Conservation (phyloP, 352 stramenopile species). For the Globisporangium camurandrum region DNA sequence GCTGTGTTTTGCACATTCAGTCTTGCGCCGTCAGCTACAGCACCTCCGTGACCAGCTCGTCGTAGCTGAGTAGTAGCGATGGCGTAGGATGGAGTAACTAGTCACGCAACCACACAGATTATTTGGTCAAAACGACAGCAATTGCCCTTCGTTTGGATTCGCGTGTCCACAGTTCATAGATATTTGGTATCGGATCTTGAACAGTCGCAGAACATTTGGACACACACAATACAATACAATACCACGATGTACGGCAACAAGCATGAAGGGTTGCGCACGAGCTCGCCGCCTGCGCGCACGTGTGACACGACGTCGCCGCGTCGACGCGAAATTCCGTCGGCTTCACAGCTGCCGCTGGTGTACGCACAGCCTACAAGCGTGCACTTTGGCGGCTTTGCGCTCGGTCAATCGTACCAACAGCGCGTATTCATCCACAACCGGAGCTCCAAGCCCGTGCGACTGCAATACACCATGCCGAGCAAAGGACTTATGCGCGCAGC, state of each 20-base stretch:
- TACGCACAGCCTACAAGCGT: conserved; percentile 54
- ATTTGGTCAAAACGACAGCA: too few relatives aligned
- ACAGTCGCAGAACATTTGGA: neutral
- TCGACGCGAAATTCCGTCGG: conserved; percentile 15
- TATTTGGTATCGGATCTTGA: too few relatives aligned
- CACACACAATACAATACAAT: too few relatives aligned
- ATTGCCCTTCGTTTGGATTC: too few relatives aligned
- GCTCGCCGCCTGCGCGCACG: conserved; percentile 4
- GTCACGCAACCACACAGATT: too few relatives aligned
- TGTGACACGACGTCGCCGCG: conserved; percentile 18
- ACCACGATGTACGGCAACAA: conserved; percentile 8
- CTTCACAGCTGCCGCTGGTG: conserved; percentile 25
- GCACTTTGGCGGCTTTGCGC: conserved; percentile 84
- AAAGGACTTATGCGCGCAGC: conserved; percentile 38
- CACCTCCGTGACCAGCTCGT: conserved; percentile 55
- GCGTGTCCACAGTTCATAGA: too few relatives aligned
- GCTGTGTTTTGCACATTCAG: too few relatives aligned
- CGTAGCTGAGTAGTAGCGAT: conserved; percentile 9
- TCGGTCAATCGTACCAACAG: conserved; percentile 53
- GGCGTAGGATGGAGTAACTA: too few relatives aligned
- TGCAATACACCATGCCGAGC: conserved; percentile 59
- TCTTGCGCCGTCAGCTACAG: conserved; percentile 54
- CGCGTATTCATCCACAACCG: conserved; percentile 75
- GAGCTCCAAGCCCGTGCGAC: conserved; percentile 50
- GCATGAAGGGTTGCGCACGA: conserved; percentile 10